Evolutionary conservation across 805 yeast species (phyloP), one percentile per base, ranked within the genome.

Genomic region (Zygosaccharomyces bisporus): DNA sequence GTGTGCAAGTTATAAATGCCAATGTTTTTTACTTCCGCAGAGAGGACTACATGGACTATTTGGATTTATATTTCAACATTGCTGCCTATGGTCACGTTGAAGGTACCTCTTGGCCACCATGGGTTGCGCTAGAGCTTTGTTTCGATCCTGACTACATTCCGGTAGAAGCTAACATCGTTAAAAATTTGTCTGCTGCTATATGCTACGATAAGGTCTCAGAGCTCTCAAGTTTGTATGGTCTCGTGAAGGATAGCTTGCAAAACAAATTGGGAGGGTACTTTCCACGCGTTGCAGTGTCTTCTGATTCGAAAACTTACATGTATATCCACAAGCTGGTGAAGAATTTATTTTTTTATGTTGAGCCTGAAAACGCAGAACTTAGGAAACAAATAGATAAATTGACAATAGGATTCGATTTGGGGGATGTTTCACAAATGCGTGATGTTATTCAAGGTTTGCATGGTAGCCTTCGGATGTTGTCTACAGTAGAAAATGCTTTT

Each of bases 101-200:
- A 6, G 51, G 50, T 4, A 45, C 64, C 3, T 68, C 68, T 14
- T 90, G 96, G 97, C 96, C 96, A 2, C 95, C 96, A 0, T 90
- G 95, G 88, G 62, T 89, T 25, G 88, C 90, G 1, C 60, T 78
- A 38, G 95, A 87, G 55, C 69, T 81, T 17, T 79, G 86, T 50
- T 75, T 78, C 49, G 80, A 80, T 40, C 70, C 76, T 14, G 70
- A 73, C 0, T 55, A 72, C 1, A 64, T 79, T 47, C 57, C 66
- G 8, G 70, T 74, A 9, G 74, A 75, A 44, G 70, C 80, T 39
- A 37, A 25, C 9, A 67, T 90, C 30, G 73, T 88, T 19, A 77
- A 82, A 24, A 75, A 81, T 47, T 77, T 86, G 2, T 77, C 90
- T 0, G 69, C 80, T 18, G 74, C 79, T 58, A 58, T 85, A 16